These are phyloP conservation scores for Gymnopilus dilepis DNA, from an alignment of 768 basidiomycete genomes.

Conservation along the genomic window DNA sequence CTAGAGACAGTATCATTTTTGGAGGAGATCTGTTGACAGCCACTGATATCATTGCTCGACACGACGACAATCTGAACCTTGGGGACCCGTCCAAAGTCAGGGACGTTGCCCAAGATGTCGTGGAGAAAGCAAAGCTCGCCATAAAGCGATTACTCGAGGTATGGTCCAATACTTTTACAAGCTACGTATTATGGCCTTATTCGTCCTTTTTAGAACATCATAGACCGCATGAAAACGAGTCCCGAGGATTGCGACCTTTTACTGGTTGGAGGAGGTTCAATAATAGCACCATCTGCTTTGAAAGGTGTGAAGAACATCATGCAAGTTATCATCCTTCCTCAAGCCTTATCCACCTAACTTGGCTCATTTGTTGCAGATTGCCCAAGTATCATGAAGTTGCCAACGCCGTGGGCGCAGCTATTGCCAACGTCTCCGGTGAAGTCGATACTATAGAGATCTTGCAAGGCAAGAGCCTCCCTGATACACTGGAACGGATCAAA, in stretches of 20 bases:
- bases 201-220: slow-evolving; percentile 51
- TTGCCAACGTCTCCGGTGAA: slow-evolving; percentile 46
- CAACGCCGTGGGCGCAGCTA: slow-evolving; percentile 65
- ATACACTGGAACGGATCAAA: slow-evolving; percentile 40
- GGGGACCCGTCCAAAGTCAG: slow-evolving; percentile 24
- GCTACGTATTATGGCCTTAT: too few species aligned
- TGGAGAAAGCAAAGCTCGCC: slow-evolving; percentile 18
- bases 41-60: slow-evolving; percentile 64
- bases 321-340: slow-evolving; percentile 14
- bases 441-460: slow-evolving; percentile 51
- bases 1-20: slow-evolving; percentile 56
- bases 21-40: slow-evolving; percentile 62
- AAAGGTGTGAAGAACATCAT: slow-evolving; percentile 51
- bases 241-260: slow-evolving; percentile 60
- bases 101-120: slow-evolving; percentile 20
- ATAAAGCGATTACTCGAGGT: slow-evolving; percentile 35
- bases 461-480: slow-evolving; percentile 36
- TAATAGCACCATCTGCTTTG: slow-evolving; percentile 57
- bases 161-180: neutral
- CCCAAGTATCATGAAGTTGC: slow-evolving; percentile 53
- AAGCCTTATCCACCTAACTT: neutral
- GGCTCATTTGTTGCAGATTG: slow-evolving; percentile 19
- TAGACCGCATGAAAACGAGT: slow-evolving; percentile 71
- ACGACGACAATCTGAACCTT: slow-evolving; percentile 20
- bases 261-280: slow-evolving; percentile 70